Evolutionary conservation across 2,329 filamentous ascomycete species (phyloP).

Genomic region (Sclerotinia borealis): DNA sequence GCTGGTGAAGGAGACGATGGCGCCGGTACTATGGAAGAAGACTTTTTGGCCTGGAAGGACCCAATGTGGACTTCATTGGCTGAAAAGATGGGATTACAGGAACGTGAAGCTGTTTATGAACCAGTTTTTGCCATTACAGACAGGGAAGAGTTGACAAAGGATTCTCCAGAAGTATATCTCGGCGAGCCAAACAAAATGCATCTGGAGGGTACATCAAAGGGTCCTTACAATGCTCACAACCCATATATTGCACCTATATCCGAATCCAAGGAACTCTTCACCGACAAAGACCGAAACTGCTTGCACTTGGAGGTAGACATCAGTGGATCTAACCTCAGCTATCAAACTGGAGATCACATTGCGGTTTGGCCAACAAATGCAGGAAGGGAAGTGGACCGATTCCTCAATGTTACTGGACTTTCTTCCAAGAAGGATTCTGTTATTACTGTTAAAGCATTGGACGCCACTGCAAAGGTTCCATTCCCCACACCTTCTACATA

Average conservation of each 20-base stretch:
- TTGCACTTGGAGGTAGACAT: conserved; percentile 94
- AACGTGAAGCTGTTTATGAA: conserved; percentile 94
- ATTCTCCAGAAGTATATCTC: conserved; percentile 79
- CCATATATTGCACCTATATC: conserved; percentile 91
- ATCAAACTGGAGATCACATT: conserved; percentile 96
- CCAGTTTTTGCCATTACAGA: conserved; percentile 81
- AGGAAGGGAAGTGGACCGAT: conserved; percentile 84
- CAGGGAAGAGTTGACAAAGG: conserved; percentile 63
- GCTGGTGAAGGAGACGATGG: conserved; percentile 97
- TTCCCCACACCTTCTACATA: conserved; percentile 97
- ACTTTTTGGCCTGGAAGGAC: conserved; percentile 98
- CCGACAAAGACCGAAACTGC: conserved; percentile 84
- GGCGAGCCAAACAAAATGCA: conserved; percentile 97
- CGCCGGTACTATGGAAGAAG: conserved; percentile 98
- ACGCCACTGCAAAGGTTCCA: conserved; percentile 93
- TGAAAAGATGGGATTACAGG: conserved; percentile 80
- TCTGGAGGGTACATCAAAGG: conserved; percentile 74
- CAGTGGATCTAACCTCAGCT: conserved; percentile 79
- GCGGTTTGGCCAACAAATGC: conserved; percentile 96
- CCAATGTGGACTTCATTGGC: conserved; percentile 91
- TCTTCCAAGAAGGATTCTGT: conserved; percentile 72
- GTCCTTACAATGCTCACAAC: conserved; percentile 93
- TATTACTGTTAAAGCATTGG: conserved; percentile 82
- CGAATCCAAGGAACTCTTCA: conserved; percentile 88
- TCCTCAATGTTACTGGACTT: conserved; percentile 74